phyloP scores from a whole-genome alignment of 306 rosid species.

The Vigna angularis region DNA sequence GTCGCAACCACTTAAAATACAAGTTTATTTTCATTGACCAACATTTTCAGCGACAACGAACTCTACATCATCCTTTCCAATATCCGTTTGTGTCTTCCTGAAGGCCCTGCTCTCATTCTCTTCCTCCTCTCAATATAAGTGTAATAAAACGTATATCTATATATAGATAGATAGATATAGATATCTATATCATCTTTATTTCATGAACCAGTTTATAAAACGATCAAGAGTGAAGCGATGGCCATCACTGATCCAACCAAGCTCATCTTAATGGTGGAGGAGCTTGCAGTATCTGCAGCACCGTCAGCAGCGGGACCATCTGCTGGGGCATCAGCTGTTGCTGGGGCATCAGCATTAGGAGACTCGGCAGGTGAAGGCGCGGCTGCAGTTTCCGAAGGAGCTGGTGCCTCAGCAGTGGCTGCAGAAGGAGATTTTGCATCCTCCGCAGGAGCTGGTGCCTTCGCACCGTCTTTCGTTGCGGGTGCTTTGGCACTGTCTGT shows the following conservation, averaged over 20 bases:
- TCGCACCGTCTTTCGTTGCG: not conserved
- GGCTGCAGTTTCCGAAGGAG: not conserved
- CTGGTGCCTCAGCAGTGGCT: not conserved
- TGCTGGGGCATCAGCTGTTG: not conserved
- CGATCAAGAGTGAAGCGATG: slow-evolving; percentile 46
- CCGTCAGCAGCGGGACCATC: slow-evolving; percentile 40
- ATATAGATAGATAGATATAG: too few species aligned
- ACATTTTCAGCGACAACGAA: too few species aligned
- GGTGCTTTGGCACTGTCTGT: not conserved
- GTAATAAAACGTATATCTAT: too few species aligned
- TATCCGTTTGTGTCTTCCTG: not conserved
- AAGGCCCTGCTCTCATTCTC: not conserved
- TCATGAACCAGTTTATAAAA: slow-evolving; percentile 24
- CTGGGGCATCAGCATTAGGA: slow-evolving; percentile 10
- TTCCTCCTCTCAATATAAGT: not conserved
- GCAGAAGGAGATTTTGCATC: not conserved
- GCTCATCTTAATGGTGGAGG: slow-evolving; percentile 38
- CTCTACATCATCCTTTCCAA: not conserved
- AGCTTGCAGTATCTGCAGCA: slow-evolving; percentile 39
- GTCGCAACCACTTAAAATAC: too few species aligned
- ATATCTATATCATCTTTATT: not conserved
- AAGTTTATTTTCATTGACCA: too few species aligned
- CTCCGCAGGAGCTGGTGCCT: not conserved
- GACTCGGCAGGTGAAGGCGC: slow-evolving; percentile 36
- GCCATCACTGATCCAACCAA: slow-evolving; percentile 44